Conservation (phyloP, 2,329 filamentous ascomycete genomes). For the Pyricularia sp. region DNA sequence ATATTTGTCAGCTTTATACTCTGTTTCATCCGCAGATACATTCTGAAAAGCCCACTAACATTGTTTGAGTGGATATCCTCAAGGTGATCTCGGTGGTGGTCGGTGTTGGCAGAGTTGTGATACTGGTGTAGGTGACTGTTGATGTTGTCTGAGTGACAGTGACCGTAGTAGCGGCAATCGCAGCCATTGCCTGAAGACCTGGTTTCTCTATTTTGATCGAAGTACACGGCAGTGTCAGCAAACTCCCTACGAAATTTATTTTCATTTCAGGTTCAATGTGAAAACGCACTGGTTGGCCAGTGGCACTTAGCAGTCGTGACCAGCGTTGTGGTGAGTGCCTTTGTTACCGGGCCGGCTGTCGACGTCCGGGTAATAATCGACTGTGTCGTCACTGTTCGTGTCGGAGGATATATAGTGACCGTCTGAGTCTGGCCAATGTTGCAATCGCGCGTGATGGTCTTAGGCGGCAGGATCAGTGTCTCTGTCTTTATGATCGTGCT, state of each 20-base stretch:
- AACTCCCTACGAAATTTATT: too few relatives aligned
- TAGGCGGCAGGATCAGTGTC: conserved; percentile 22
- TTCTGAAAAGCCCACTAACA: neutral
- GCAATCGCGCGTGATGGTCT: conserved; percentile 23
- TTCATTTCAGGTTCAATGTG: neutral
- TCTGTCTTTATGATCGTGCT: conserved; percentile 20
- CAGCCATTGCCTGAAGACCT: conserved; percentile 12
- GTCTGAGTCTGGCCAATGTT: conserved; percentile 22
- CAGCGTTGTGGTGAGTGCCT: conserved; percentile 20
- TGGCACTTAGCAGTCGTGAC: conserved; percentile 23
- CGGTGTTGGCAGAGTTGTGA: conserved; percentile 21
- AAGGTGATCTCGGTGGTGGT: conserved; percentile 21
- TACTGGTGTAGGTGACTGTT: conserved; percentile 23
- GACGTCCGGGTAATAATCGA: conserved; percentile 21
- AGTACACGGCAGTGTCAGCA: neutral
- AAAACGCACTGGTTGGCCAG: conserved; percentile 18
- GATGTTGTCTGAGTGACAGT: conserved; percentile 26
- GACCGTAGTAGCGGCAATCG: conserved; percentile 22
- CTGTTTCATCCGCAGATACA: neutral
- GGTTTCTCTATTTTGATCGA: conserved; percentile 10
- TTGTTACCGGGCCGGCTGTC: conserved; percentile 22
- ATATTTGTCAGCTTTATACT: neutral
- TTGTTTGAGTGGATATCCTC: conserved; percentile 3
- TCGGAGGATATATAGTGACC: conserved; percentile 22
- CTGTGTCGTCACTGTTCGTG: conserved; percentile 20